phyloP scores from a whole-genome alignment of 768 basidiomycete genomes.

The Wakefieldia striispora region DNA sequence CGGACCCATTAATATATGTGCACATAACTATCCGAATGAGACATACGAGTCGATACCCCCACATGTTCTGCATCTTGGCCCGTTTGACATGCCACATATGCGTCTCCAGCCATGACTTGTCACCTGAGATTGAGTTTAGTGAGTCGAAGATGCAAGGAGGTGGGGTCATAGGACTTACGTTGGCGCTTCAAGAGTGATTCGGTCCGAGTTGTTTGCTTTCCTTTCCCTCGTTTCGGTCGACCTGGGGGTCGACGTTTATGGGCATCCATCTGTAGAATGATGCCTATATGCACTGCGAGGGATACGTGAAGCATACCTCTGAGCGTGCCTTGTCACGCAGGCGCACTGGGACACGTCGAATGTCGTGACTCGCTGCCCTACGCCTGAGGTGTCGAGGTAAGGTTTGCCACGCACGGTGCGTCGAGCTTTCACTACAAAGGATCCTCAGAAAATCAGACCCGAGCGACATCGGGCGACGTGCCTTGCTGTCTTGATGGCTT shows the following conservation, averaged over 20 bases:
- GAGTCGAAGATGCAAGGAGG: not conserved
- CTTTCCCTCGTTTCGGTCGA: conserved; percentile 64
- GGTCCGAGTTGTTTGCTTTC: conserved; percentile 54
- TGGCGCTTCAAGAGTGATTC: conserved; percentile 70
- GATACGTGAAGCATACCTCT: conserved; percentile 55
- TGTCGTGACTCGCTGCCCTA: conserved; percentile 92
- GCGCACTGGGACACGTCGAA: conserved; percentile 83
- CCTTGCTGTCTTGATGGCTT: conserved; percentile 80
- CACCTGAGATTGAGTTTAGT: conserved; percentile 42
- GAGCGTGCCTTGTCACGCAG: conserved; percentile 77
- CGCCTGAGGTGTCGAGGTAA: conserved; percentile 89
- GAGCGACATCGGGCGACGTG: conserved; percentile 15
- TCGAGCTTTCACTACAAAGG: conserved; percentile 55
- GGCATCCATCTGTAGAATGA: conserved; percentile 49
- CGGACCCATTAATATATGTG: not conserved
- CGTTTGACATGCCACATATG: conserved; percentile 98
- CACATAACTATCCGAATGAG: not conserved
- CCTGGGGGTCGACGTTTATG: conserved; percentile 41
- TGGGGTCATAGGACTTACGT: conserved; percentile 41
- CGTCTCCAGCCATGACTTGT: conserved; percentile 93
- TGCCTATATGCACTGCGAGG: conserved; percentile 27
- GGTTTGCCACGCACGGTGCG: conserved; percentile 87
- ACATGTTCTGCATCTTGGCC: conserved; percentile 90
- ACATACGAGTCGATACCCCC: conserved; percentile 86
- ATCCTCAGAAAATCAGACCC: not conserved